These are phyloP conservation scores for Dactylellina leptospora DNA, from an alignment of 2,329 filamentous ascomycete genomes.

Conservation along the genomic window DNA sequence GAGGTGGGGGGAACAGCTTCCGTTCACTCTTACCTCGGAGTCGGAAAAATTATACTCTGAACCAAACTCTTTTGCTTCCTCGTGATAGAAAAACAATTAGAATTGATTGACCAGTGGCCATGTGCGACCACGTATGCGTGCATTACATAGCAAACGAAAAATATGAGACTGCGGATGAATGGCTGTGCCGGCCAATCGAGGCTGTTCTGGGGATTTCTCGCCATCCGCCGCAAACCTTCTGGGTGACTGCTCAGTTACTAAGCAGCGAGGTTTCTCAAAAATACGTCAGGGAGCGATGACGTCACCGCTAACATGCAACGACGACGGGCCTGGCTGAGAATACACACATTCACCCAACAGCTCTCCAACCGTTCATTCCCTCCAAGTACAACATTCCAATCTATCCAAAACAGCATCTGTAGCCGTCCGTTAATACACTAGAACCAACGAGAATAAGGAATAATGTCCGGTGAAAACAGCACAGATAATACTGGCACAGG, in stretches of 20 bases:
- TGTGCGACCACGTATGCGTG: constrained; percentile 5
- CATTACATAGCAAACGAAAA: too few species aligned
- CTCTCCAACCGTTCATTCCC: background rate
- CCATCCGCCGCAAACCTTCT: background rate
- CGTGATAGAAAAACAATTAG: too few species aligned
- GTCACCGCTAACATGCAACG: background rate
- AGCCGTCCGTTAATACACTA: background rate
- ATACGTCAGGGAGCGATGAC: constrained; percentile 7
- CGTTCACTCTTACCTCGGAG: background rate
- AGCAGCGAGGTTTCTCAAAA: background rate
- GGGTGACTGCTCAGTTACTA: background rate
- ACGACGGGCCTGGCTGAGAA: background rate
- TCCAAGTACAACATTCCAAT: background rate
- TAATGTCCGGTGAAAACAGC: constrained; percentile 1
- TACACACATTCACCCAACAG: background rate
- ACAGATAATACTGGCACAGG: background rate
- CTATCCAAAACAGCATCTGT: background rate
- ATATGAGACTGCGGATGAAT: too few species aligned
- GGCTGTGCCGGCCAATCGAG: background rate
- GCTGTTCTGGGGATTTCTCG: background rate
- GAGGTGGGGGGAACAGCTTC: background rate
- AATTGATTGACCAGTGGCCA: too few species aligned
- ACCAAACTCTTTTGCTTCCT: background rate
- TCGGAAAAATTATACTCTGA: background rate
- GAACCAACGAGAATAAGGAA: background rate